Conservation (phyloP, 176 grass and related monocot genomes). For the Melocanna baccifera region DNA sequence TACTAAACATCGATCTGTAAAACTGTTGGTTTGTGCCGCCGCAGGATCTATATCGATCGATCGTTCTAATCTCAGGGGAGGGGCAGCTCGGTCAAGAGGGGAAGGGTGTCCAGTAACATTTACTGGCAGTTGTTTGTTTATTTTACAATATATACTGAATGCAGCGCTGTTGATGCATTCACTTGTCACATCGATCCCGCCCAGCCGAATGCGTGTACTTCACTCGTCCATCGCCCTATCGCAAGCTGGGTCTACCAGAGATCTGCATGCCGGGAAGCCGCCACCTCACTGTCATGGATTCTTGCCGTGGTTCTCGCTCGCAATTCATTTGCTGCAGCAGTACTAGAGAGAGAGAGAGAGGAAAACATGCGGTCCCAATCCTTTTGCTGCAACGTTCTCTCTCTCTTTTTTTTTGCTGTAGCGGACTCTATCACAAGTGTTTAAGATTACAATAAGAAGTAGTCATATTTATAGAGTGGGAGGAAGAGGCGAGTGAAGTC, state of each 20-base stretch:
- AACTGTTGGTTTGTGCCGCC: background rate
- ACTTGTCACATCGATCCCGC: constrained; percentile 17
- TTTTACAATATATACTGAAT: no score
- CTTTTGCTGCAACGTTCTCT: no score
- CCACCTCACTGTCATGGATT: background rate
- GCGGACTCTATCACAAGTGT: no score
- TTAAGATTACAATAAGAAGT: no score
- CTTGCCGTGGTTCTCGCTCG: background rate
- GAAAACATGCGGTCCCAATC: no score
- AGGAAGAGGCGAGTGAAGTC: no score
- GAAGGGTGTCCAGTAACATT: background rate
- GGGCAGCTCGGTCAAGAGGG: no score
- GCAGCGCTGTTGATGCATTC: no score
- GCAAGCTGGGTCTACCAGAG: background rate
- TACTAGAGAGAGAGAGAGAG: background rate
- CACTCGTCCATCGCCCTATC: background rate
- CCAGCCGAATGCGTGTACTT: background rate
- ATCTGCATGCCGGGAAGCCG: constrained; percentile 1
- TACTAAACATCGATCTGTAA: no score
- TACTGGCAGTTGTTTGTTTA: no score
- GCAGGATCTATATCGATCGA: background rate
- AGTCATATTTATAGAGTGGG: no score
- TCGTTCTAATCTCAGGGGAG: background rate
- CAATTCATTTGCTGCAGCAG: background rate
- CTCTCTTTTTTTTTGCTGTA: no score